phyloP scores from a whole-genome alignment of 495 filamentous ascomycete species.

The Aspergillus sclerotioniger region DNA sequence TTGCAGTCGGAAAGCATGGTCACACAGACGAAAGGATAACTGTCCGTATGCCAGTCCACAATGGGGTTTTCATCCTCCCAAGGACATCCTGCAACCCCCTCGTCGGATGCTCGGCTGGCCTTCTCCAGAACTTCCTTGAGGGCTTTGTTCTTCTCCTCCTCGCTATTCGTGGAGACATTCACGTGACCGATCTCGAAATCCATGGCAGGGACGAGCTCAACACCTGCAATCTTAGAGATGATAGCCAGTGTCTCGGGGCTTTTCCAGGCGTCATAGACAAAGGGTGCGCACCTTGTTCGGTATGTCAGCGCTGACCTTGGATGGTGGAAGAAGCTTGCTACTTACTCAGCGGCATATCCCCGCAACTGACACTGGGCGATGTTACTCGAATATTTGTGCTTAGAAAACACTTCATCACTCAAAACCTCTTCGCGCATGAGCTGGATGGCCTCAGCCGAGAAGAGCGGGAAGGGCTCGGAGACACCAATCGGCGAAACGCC shows the following conservation, averaged over 20 bases:
- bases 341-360: constrained; percentile 67
- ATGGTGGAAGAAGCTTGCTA: constrained; percentile 10
- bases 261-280: constrained; percentile 71
- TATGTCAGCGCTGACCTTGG: constrained; percentile 10
- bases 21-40: constrained; percentile 76
- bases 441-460: constrained; percentile 62
- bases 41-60: constrained; percentile 72
- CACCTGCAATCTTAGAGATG: constrained; percentile 70
- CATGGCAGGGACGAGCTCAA: constrained; percentile 67
- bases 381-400: constrained; percentile 63
- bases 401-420: constrained; percentile 59
- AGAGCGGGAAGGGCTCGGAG: constrained; percentile 71
- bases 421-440: constrained; percentile 67
- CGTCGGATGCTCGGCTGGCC: constrained; percentile 40
- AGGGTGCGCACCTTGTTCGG: constrained; percentile 54
- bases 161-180: constrained; percentile 62
- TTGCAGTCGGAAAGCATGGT: constrained; percentile 72
- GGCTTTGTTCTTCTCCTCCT: constrained; percentile 52
- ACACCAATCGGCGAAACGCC: constrained; percentile 67
- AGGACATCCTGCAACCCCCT: constrained; percentile 49
- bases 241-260: constrained; percentile 61
- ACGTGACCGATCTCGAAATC: constrained; percentile 74
- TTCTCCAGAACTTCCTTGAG: constrained; percentile 37
- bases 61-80: constrained; percentile 64
- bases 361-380: constrained; percentile 64